phyloP scores from a whole-genome alignment of 2,329 filamentous ascomycete genomes.

The Fusarium chaquense region DNA sequence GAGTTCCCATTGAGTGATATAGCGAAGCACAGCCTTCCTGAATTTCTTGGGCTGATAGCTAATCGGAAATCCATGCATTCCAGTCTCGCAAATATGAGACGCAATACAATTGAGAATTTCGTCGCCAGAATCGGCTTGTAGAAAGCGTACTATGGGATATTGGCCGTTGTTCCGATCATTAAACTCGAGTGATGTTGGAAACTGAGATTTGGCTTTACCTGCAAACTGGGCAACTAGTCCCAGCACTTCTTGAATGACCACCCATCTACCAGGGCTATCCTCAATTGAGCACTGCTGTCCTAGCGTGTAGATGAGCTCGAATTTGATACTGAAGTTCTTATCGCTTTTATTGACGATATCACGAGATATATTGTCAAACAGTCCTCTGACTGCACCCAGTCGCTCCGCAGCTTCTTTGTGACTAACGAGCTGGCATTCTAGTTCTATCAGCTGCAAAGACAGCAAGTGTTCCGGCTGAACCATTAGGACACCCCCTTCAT shows the following conservation, averaged over 20 bases:
- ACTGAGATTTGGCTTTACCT: slow-evolving; percentile 40
- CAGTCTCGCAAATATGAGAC: slow-evolving; percentile 56
- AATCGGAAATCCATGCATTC: slow-evolving; percentile 54
- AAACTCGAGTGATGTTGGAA: too few relatives aligned
- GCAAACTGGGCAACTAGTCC: slow-evolving; percentile 54
- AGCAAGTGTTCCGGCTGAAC: slow-evolving; percentile 73
- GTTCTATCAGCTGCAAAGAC: slow-evolving; percentile 71
- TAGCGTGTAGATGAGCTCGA: slow-evolving; percentile 73
- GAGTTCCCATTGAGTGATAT: slow-evolving; percentile 58
- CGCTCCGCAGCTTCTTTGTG: slow-evolving; percentile 53
- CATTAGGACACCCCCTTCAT: slow-evolving; percentile 64
- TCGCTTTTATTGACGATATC: slow-evolving; percentile 75
- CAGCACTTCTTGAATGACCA: slow-evolving; percentile 65
- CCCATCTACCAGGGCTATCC: slow-evolving; percentile 67
- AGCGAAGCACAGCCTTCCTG: slow-evolving; percentile 53
- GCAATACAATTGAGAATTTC: slow-evolving; percentile 53
- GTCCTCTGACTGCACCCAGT: too few relatives aligned
- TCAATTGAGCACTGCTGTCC: slow-evolving; percentile 65
- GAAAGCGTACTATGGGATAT: slow-evolving; percentile 55
- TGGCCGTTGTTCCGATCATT: too few relatives aligned
- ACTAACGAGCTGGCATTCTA: slow-evolving; percentile 49
- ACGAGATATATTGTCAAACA: too few relatives aligned
- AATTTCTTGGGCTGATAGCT: slow-evolving; percentile 50
- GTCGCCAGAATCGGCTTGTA: slow-evolving; percentile 50
- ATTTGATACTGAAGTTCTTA: slow-evolving; percentile 70